Conservation (phyloP, 139 green algal genomes). For the Dunaliella primolecta region DNA sequence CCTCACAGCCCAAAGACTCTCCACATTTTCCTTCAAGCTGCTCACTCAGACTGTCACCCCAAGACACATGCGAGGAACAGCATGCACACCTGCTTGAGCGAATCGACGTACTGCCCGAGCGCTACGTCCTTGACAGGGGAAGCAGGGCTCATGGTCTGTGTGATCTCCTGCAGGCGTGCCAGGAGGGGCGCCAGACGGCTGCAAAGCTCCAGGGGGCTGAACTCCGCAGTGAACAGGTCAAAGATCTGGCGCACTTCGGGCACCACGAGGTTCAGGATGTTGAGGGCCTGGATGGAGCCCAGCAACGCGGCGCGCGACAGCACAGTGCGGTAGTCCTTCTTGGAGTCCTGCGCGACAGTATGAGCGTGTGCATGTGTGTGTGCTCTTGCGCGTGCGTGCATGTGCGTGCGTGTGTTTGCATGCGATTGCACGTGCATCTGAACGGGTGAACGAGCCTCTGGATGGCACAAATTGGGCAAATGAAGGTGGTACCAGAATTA, state of each 20-base stretch:
- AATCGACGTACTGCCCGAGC: conserved; percentile 44
- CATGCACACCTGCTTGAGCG: conserved; percentile 46
- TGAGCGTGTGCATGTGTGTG: too few species aligned
- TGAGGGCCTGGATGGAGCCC: conserved; percentile 67
- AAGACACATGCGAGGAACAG: too few species aligned
- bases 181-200: conserved; percentile 75
- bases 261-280: conserved; percentile 78
- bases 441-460: too few species aligned
- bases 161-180: conserved; percentile 46
- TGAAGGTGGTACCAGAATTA: too few species aligned
- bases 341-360: conserved; percentile 21
- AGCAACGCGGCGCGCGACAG: conserved; percentile 78
- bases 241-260: conserved; percentile 71
- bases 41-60: neutral
- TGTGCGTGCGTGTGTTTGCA: too few species aligned
- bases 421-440: too few species aligned
- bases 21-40: too few species aligned
- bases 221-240: conserved; percentile 74
- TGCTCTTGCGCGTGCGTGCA: too few species aligned
- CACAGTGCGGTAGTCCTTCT: conserved; percentile 40
- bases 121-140: conserved; percentile 62
- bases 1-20: too few species aligned
- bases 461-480: too few species aligned
- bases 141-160: conserved; percentile 42
- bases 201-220: conserved; percentile 92